Evolutionary conservation across 306 rosid genomes (phyloP).

Genomic region (Coriaria nepalensis): DNA sequence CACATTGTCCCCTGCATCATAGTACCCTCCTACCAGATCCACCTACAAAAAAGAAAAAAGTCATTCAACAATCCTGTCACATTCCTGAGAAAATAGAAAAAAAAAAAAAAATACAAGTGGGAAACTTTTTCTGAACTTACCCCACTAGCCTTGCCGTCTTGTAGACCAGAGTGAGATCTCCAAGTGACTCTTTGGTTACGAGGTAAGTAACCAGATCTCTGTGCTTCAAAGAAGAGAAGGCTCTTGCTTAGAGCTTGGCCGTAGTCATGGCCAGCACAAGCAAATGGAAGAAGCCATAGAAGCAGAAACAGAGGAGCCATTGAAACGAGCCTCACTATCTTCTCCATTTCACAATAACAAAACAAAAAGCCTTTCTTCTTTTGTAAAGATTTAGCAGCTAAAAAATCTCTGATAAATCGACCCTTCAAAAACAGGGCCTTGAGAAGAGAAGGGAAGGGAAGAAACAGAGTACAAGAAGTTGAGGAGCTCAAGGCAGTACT

Average conservation of each 20-base stretch:
- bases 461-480: no score
- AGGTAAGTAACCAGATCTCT: constrained; percentile 87
- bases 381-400: background rate
- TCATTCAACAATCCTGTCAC: background rate
- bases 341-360: constrained; percentile 29
- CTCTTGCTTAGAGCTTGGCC: constrained; percentile 73
- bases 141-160: constrained; percentile 84
- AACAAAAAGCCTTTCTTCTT: no score
- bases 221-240: constrained; percentile 92
- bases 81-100: no score
- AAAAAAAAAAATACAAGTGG: no score
- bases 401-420: background rate
- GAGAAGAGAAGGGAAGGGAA: no score
- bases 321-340: constrained; percentile 18
- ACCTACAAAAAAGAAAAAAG: constrained; percentile 31
- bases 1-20: constrained; percentile 97
- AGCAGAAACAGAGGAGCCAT: constrained; percentile 31
- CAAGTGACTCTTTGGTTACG: constrained; percentile 72
- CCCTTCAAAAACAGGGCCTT: no score
- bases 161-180: constrained; percentile 77
- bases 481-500: no score
- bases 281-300: constrained; percentile 26
- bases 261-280: constrained; percentile 65
- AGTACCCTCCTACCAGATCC: constrained; percentile 91
- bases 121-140: constrained; percentile 20